Evolutionary conservation across 441 rosid genomes (phyloP).

Genomic region (Adansonia rubrostipa): DNA sequence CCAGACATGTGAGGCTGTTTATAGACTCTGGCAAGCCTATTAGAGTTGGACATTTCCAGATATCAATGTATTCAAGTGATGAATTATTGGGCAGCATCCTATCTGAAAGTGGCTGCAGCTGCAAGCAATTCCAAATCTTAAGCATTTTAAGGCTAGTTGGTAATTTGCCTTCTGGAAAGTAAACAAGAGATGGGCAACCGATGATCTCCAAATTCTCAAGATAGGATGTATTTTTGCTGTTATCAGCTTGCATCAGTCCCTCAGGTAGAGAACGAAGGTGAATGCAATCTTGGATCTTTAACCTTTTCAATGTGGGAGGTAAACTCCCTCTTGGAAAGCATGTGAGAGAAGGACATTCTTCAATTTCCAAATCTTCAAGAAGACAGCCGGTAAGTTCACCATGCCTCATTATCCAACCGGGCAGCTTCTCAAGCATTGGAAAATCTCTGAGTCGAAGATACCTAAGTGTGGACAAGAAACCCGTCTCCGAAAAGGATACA

Average conservation of each 20-base stretch:
- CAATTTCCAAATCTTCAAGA: conserved; percentile 25
- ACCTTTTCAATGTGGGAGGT: conserved; percentile 24
- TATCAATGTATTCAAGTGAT: conserved; percentile 12
- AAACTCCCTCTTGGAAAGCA: conserved; percentile 24
- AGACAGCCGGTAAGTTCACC: background rate
- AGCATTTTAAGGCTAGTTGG: conserved; percentile 26
- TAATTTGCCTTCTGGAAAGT: conserved; percentile 27
- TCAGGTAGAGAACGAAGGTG: conserved; percentile 15
- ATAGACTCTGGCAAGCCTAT: conserved; percentile 3
- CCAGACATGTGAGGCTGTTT: conserved; percentile 20
- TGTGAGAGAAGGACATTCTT: conserved; percentile 12
- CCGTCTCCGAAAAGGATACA: conserved; percentile 13
- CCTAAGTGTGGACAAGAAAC: conserved; percentile 13
- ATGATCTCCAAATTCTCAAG: conserved; percentile 24
- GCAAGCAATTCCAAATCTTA: conserved; percentile 23
- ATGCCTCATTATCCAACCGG: background rate
- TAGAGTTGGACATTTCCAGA: background rate
- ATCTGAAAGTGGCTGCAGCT: conserved; percentile 20
- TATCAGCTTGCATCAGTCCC: conserved; percentile 24
- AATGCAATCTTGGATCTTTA: conserved; percentile 5
- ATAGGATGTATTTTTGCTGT: conserved; percentile 9
- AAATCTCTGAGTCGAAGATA: conserved; percentile 16
- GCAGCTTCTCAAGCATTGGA: background rate
- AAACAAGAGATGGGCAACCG: background rate
- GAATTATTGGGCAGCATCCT: background rate